phyloP scores from a whole-genome alignment of 169 alveolate genomes.

The Babesia caballi region DNA sequence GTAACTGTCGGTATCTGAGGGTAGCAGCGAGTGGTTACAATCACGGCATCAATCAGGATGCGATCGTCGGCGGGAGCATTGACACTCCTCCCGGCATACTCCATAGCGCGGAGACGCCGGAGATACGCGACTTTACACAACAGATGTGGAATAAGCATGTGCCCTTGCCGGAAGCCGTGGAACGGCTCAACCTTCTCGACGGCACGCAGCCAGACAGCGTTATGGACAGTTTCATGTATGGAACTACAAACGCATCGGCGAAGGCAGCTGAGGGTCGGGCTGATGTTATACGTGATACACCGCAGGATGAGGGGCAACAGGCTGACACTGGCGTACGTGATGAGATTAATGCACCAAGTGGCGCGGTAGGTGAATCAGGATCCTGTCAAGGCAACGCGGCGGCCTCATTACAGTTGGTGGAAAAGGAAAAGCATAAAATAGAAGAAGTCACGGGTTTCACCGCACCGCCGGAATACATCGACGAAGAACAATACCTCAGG shows the following conservation, averaged over 20 bases:
- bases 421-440: neutral
- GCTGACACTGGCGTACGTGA: too few relatives aligned
- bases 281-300: neutral
- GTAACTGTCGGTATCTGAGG: neutral
- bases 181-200: slow-evolving; percentile 6
- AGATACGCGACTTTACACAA: slow-evolving; percentile 28
- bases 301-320: neutral
- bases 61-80: slow-evolving; percentile 54
- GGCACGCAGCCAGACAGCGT: slow-evolving; percentile 20
- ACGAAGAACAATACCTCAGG: slow-evolving; percentile 2
- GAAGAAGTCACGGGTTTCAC: neutral
- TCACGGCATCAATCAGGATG: neutral
- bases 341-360: too few relatives aligned
- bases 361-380: too few relatives aligned
- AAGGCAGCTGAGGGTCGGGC: neutral
- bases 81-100: slow-evolving; percentile 49
- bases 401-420: neutral
- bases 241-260: neutral
- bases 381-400: neutral
- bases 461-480: slow-evolving; percentile 30
- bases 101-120: slow-evolving; percentile 33
- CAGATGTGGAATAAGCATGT: slow-evolving; percentile 41
- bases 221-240: slow-evolving; percentile 46
- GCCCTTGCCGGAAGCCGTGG: slow-evolving; percentile 32
- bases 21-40: slow-evolving; percentile 4